A percentile compares a stretch with the other conserved stretches of the same genome.
Conservation (phyloP, 129 eudicot species). For the Lactuca sativa region DNA sequence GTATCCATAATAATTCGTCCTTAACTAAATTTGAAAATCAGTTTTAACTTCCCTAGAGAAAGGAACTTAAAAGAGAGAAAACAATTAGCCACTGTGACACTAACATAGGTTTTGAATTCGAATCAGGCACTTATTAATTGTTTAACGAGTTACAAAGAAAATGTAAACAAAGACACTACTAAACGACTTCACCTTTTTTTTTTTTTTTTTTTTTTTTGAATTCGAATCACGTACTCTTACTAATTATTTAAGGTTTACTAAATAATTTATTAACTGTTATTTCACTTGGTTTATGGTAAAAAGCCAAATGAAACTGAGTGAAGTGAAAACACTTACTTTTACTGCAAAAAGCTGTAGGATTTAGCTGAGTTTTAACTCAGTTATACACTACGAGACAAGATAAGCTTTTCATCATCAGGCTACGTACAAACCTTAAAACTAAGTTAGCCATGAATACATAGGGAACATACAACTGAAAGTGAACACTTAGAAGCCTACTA, state of each 20-base stretch:
- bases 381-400: constrained; percentile 31
- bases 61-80: background rate
- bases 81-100: background rate
- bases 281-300: constrained; percentile 1
- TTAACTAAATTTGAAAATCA: background rate
- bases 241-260: background rate
- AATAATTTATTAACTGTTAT: background rate
- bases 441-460: constrained; percentile 22
- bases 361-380: constrained; percentile 23
- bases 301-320: constrained; percentile 13
- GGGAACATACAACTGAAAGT: constrained; percentile 30
- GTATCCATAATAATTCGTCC: background rate
- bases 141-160: background rate
- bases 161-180: background rate
- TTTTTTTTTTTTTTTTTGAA: too few relatives aligned
- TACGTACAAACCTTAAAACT: constrained; percentile 31
- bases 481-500: background rate
- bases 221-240: too few relatives aligned
- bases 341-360: constrained; percentile 29
- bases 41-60: background rate
- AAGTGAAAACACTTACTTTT: constrained; percentile 38
- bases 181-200: background rate
- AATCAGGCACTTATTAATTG: background rate
- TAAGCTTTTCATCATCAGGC: constrained; percentile 28
- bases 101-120: background rate